Evolutionary conservation across 2,329 filamentous ascomycete species (phyloP).

Genomic region (Colletotrichum sp.): DNA sequence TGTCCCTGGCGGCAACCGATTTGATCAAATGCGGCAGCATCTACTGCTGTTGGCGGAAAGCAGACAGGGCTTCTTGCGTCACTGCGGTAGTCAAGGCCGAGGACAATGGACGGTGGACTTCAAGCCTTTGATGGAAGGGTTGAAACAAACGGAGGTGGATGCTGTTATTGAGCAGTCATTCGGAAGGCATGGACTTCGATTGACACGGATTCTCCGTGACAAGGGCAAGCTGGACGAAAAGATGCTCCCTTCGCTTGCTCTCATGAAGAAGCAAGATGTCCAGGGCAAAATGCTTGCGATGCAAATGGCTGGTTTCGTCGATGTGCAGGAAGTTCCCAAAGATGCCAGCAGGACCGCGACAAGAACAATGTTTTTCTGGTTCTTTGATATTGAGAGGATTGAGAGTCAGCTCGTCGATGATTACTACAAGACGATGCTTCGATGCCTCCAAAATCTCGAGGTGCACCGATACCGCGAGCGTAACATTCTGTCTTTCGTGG

Average conservation of each 20-base stretch:
- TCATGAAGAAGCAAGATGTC: constrained; percentile 86
- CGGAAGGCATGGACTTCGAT: constrained; percentile 76
- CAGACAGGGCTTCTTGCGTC: constrained; percentile 70
- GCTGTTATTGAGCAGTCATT: constrained; percentile 80
- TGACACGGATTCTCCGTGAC: constrained; percentile 84
- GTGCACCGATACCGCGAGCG: constrained; percentile 76
- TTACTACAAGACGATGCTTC: constrained; percentile 88
- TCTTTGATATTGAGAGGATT: constrained; percentile 79
- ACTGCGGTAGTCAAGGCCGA: constrained; percentile 65
- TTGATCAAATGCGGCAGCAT: constrained; percentile 72
- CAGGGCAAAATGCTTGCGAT: constrained; percentile 85
- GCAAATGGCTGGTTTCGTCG: constrained; percentile 84
- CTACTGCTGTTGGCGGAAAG: constrained; percentile 76
- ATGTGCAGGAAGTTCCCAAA: constrained; percentile 92
- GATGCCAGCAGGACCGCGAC: constrained; percentile 83
- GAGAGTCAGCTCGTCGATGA: constrained; percentile 76
- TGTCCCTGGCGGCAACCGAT: constrained; percentile 47
- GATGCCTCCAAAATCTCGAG: constrained; percentile 80
- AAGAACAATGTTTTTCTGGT: constrained; percentile 90
- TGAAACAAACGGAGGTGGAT: constrained; percentile 83
- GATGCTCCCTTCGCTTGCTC: constrained; percentile 77
- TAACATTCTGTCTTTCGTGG: constrained; percentile 79
- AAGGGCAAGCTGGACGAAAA: constrained; percentile 97
- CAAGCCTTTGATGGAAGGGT: constrained; percentile 68
- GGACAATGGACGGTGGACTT: constrained; percentile 89